Base-by-base conservation (phyloP, 2,329 filamentous ascomycete species). In the Arthrobotrys megalospora region DNA sequence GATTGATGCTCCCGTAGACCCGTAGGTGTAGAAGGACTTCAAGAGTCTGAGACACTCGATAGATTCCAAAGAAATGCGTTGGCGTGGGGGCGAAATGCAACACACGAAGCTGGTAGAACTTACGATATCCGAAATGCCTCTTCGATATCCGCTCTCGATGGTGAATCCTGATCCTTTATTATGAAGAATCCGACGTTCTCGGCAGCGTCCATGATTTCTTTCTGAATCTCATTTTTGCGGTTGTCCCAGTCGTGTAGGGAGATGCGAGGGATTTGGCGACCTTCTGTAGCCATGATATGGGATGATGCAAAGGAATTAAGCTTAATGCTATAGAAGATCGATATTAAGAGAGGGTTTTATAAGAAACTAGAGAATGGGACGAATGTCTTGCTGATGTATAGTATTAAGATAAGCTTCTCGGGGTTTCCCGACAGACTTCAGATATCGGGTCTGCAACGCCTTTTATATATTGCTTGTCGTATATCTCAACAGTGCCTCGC, bases 131-230 rank as follows among this genome's bases (percentile, higher is more conserved):
- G 28, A 47, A 82, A 82, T 34, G 79, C 76, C 63, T 82, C 81
- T n/a, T 88, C 85, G 21, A 90, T 86, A 28, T 87, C 85, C 1
- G 83, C 79, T 21, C 82, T 80, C 1, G 81, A 81, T 1, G 86
- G 83, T 79, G 90, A 87, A n/a, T 86, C 87, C 79, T 90, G 89
- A 81, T 89, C 85, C 14, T 86, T 82, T 1, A 90, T 80, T 38
- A 86, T 87, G 83, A 90, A 90, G 85, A 90, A 90, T n/a, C 89
- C 89, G 65, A 87, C 86, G 6, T 87, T 87, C 80, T 90, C 88
- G 1, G 89, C 88, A 0, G 89, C 89, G 10, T 85, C 80, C 70
- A 88, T 83, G 1, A 90, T 85, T 77, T 89, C 83, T 0, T 82
- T 66, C 0, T 88, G 88, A 80, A 90, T 90, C 47, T 86, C 83